These are phyloP conservation scores for Cladophialophora exuberans DNA, from an alignment of 2,329 filamentous ascomycete genomes.

Conservation along the genomic window DNA sequence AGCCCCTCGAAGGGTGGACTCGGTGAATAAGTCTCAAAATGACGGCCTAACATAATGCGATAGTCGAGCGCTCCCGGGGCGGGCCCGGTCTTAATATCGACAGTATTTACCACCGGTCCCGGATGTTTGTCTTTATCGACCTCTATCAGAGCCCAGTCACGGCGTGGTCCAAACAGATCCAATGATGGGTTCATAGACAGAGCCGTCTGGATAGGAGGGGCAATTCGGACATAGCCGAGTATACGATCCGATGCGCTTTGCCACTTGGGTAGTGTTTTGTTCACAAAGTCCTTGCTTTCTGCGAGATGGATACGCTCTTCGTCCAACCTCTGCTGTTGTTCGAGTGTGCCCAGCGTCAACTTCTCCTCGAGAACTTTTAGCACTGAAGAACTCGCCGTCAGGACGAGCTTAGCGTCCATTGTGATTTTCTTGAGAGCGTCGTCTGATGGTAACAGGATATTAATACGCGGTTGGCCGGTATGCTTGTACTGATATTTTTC, in stretches of 20 bases:
- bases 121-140: slow-evolving; percentile 2
- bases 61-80: neutral
- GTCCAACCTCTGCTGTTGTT: neutral
- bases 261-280: slow-evolving; percentile 1
- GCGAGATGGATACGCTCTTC: neutral
- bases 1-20: too few species aligned
- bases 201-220: slow-evolving; percentile 4
- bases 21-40: too few species aligned
- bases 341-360: neutral
- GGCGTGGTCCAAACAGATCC: neutral
- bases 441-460: neutral
- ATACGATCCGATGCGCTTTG: neutral
- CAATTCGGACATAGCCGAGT: slow-evolving; percentile 2
- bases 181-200: neutral
- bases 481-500: neutral
- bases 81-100: too few species aligned
- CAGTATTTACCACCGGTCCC: neutral
- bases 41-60: neutral
- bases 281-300: neutral
- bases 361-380: neutral
- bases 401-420: neutral
- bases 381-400: neutral
- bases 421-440: neutral
- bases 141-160: slow-evolving; percentile 13
- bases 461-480: neutral